A percentile compares a stretch with the other conserved stretches of the same genome.
Conservation (phyloP, 805 yeast genomes). For the Starmerella davenportii region DNA sequence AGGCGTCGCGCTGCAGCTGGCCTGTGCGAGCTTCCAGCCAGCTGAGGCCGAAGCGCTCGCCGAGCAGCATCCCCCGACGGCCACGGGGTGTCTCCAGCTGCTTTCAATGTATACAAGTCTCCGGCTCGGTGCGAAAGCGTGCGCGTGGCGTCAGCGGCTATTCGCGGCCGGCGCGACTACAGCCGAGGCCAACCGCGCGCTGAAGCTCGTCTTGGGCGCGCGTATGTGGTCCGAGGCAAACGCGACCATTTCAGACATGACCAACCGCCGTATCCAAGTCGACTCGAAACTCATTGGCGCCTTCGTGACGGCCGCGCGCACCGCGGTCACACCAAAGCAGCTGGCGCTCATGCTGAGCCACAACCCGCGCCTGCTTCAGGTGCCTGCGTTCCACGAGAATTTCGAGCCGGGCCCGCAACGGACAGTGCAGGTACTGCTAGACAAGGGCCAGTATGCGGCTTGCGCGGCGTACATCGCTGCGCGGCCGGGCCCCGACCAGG, state of each 20-base stretch:
- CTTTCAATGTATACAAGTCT: constrained; percentile 3
- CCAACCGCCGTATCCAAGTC: not conserved
- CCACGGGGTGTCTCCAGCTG: not conserved
- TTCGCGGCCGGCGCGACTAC: not conserved
- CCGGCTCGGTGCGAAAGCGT: not conserved
- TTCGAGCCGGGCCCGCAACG: not conserved
- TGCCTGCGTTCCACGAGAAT: not conserved
- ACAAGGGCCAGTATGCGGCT: not conserved
- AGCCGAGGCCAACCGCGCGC: not conserved
- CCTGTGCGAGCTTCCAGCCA: constrained; percentile 1
- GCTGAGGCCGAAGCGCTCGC: constrained; percentile 5
- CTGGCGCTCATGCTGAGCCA: constrained; percentile 2
- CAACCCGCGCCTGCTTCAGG: not conserved
- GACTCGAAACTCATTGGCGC: constrained; percentile 1
- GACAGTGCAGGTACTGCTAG: not conserved
- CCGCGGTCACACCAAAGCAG: not conserved
- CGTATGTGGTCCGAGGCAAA: constrained; percentile 6
- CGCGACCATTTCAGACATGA: not conserved
- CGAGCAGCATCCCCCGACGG: not conserved
- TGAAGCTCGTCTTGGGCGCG: not conserved
- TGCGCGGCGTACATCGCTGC: not conserved
- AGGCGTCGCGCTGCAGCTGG: too few relatives aligned
- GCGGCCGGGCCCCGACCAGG: not conserved
- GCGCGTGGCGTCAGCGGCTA: constrained; percentile 2
- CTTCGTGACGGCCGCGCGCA: not conserved